Percentiles rank a stretch among this genome's conserved stretches.
phyloP scores from a whole-genome alignment of 2,329 filamentous ascomycete genomes.

The Hymenoscyphus fructigenus region DNA sequence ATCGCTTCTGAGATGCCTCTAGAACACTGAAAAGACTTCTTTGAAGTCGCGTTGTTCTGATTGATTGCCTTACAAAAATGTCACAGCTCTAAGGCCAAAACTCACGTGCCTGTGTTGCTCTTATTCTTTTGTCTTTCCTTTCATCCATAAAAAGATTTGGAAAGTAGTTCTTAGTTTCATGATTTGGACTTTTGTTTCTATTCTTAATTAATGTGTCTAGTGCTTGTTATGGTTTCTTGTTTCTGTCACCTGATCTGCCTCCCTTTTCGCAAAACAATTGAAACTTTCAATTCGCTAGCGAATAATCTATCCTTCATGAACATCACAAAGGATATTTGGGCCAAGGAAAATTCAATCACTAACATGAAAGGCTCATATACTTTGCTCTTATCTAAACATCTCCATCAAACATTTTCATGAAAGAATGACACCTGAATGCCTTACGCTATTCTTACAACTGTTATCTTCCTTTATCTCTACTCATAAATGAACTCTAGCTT shows the following conservation, averaged over 20 bases:
- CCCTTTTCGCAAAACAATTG: not conserved
- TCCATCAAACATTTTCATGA: not conserved
- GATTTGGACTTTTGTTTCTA: not conserved
- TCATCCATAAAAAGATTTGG: no score
- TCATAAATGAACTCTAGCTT: not conserved
- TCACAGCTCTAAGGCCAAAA: no score
- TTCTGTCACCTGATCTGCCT: not conserved
- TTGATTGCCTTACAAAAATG: no score
- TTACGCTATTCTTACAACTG: no score
- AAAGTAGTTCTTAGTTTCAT: no score
- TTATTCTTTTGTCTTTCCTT: no score
- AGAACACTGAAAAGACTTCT: no score
- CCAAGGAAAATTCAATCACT: no score
- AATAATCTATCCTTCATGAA: not conserved
- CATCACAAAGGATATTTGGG: not conserved
- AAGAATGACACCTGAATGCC: no score
- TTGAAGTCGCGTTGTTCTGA: no score
- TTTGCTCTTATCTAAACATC: not conserved
- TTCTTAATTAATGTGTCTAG: not conserved
- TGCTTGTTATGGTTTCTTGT: not conserved
- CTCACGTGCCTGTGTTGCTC: no score
- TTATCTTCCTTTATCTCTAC: not conserved
- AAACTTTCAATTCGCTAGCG: not conserved
- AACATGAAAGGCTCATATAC: not conserved
- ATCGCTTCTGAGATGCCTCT: no score